Evolutionary conservation across 176 grass and related monocot genomes (phyloP).

Genomic region (Oryza nivara): DNA sequence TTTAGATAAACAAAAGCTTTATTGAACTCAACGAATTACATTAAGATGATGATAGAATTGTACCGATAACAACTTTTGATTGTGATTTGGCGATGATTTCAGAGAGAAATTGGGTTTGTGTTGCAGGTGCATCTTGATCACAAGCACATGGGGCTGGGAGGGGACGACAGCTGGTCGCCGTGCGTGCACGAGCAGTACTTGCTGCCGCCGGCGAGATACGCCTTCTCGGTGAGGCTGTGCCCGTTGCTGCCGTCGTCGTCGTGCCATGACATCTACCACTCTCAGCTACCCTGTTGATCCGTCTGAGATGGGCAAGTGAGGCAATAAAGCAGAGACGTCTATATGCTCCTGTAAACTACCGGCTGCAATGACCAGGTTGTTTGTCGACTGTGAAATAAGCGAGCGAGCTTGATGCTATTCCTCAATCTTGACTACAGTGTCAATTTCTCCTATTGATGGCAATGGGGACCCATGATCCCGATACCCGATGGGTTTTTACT

Average conservation of each 20-base stretch:
- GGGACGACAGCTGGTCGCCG: constrained; percentile 91
- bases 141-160: constrained; percentile 86
- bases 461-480: too few species aligned
- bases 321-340: neutral
- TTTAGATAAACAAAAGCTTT: too few species aligned
- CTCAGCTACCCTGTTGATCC: constrained; percentile 47
- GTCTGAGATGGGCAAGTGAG: neutral
- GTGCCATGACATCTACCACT: constrained; percentile 70
- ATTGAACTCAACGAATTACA: too few species aligned
- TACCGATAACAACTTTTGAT: too few species aligned
- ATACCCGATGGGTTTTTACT: too few species aligned
- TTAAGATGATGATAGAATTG: too few species aligned
- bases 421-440: neutral
- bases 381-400: constrained; percentile 10
- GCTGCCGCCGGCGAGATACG: constrained; percentile 61
- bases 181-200: constrained; percentile 80
- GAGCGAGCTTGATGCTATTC: neutral
- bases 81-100: neutral
- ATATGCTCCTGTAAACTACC: neutral
- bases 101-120: neutral
- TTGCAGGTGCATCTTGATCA: constrained; percentile 91
- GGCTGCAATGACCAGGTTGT: neutral
- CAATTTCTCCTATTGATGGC: too few species aligned
- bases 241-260: constrained; percentile 60
- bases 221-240: constrained; percentile 70